Evolutionary conservation across 1,284 basidiomycete species (phyloP).

Genomic region (Porogramme epimiltina): DNA sequence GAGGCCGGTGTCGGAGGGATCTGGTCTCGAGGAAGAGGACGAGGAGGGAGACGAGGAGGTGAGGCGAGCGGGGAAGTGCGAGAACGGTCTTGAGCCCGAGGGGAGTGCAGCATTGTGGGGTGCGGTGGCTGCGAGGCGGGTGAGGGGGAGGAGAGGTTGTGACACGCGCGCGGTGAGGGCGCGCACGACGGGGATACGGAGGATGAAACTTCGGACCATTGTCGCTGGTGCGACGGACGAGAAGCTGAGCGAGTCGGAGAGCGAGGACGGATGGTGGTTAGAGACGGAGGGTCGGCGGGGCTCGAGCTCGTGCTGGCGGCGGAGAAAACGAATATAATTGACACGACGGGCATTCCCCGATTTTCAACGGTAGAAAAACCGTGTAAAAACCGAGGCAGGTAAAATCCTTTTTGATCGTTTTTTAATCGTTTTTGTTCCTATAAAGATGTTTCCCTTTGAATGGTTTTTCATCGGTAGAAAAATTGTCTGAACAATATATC

Average conservation of each 20-base stretch:
- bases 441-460: no score
- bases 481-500: no score
- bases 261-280: background rate
- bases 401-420: no score
- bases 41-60: conserved; percentile 24
- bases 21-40: background rate
- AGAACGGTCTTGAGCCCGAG: conserved; percentile 47
- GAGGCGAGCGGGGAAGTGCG: conserved; percentile 48
- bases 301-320: background rate
- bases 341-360: no score
- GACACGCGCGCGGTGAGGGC: conserved; percentile 36
- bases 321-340: no score
- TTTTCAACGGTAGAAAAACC: no score
- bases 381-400: no score
- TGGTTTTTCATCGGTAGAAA: no score
- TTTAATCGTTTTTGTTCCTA: no score
- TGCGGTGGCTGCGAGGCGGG: conserved; percentile 23
- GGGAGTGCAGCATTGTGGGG: conserved; percentile 21
- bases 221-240: background rate
- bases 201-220: conserved; percentile 34
- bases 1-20: conserved; percentile 8
- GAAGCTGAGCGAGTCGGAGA: background rate
- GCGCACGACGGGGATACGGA: conserved; percentile 35
- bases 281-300: background rate
- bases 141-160: conserved; percentile 41